Conservation (phyloP, 192 early-diverging fungal species). For the Backusella westeae region DNA sequence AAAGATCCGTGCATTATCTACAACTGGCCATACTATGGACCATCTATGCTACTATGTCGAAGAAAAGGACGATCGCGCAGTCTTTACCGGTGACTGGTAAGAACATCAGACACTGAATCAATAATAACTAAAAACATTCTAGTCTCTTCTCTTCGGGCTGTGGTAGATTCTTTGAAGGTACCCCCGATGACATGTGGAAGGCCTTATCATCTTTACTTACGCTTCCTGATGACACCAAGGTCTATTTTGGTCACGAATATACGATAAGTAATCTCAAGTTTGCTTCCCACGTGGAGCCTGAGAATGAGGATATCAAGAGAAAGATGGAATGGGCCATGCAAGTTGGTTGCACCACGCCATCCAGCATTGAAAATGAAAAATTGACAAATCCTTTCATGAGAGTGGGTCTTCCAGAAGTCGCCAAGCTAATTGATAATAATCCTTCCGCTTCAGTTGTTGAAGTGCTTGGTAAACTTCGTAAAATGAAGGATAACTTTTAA, state of each 20-base stretch:
- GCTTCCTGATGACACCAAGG: constrained; percentile 77
- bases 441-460: constrained; percentile 12
- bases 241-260: constrained; percentile 96
- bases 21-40: constrained; percentile 34
- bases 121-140: not conserved
- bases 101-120: no score
- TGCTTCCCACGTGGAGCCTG: constrained; percentile 26
- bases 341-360: constrained; percentile 44
- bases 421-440: not conserved
- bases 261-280: constrained; percentile 63
- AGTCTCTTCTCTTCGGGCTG: constrained; percentile 60
- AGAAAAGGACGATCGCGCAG: constrained; percentile 22
- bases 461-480: constrained; percentile 27
- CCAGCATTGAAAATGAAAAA: constrained; percentile 29
- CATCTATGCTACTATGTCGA: constrained; percentile 33
- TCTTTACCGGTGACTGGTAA: constrained; percentile 36
- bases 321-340: constrained; percentile 27
- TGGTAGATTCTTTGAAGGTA: constrained; percentile 94
- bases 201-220: constrained; percentile 66
- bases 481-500: constrained; percentile 37
- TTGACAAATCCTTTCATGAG: constrained; percentile 38
- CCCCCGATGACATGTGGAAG: constrained; percentile 78
- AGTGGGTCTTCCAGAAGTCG: constrained; percentile 2
- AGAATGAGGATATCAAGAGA: constrained; percentile 26
- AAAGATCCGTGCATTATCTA: constrained; percentile 23